Conservation (phyloP, 2,329 filamentous ascomycete species). For the Xylariomycetidae sp. region DNA sequence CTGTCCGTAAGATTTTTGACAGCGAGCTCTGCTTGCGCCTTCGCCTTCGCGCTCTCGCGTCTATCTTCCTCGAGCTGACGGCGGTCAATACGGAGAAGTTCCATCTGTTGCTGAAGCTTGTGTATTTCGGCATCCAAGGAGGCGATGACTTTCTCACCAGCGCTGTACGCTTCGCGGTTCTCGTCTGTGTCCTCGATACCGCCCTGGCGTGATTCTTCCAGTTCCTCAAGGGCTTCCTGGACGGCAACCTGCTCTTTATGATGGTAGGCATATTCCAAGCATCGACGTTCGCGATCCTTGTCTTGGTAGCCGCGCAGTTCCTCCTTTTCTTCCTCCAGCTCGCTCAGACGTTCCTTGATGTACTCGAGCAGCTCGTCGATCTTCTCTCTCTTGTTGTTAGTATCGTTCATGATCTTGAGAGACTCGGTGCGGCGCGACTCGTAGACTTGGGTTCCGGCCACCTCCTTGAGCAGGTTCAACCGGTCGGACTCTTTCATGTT, state of each 20-base stretch:
- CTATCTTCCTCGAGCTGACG: conserved; percentile 85
- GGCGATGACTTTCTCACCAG: conserved; percentile 73
- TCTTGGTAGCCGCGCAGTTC: conserved; percentile 91
- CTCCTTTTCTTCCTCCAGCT: conserved; percentile 95
- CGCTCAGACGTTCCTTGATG: conserved; percentile 81
- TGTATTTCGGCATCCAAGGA: conserved; percentile 74
- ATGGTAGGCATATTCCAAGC: conserved; percentile 91
- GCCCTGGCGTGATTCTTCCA: conserved; percentile 75
- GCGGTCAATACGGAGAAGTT: conserved; percentile 78
- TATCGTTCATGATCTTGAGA: conserved; percentile 94
- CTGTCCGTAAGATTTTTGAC: conserved; percentile 78
- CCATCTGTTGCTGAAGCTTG: conserved; percentile 73
- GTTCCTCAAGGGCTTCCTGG: conserved; percentile 67
- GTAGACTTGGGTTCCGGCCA: conserved; percentile 97
- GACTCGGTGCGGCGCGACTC: conserved; percentile 87
- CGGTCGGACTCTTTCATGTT: conserved; percentile 98
- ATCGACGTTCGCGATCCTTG: conserved; percentile 85
- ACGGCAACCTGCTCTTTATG: conserved; percentile 81
- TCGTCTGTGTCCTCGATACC: conserved; percentile 81
- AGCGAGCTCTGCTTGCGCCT: conserved; percentile 81
- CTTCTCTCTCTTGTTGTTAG: conserved; percentile 87
- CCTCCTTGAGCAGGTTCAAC: conserved; percentile 86
- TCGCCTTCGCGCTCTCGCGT: conserved; percentile 69
- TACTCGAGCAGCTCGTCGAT: conserved; percentile 90
- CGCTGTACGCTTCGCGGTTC: conserved; percentile 67